Conservation (phyloP, 176 grass and related monocot genomes). For the Saccharum spontaneum region DNA sequence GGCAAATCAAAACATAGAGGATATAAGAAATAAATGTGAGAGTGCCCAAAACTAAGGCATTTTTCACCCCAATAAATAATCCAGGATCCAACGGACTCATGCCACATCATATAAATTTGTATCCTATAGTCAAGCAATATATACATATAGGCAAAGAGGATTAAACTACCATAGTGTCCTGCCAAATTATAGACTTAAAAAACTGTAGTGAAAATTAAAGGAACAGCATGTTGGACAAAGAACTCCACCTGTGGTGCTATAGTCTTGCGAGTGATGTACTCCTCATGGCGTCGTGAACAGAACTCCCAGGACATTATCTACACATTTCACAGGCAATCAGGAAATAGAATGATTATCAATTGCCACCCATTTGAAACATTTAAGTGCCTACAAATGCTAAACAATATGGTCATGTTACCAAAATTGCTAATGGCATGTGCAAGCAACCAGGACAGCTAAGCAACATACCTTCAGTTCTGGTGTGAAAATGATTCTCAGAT, state of each 20-base stretch:
- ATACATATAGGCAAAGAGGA: background rate
- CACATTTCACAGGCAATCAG: slow-evolving; percentile 27
- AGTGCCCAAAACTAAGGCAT: background rate
- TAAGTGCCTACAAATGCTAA: slow-evolving; percentile 32
- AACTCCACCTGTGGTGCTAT: slow-evolving; percentile 79
- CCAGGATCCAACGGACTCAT: background rate
- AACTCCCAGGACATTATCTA: slow-evolving; percentile 99
- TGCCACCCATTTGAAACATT: slow-evolving; percentile 45
- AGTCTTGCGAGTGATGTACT: slow-evolving; percentile 82
- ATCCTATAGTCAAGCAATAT: background rate
- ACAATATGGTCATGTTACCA: background rate
- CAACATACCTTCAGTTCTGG: slow-evolving; percentile 83
- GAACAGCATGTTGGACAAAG: background rate
- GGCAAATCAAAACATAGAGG: slow-evolving; percentile 1
- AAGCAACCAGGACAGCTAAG: slow-evolving; percentile 22
- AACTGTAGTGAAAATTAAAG: background rate
- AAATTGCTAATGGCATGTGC: background rate
- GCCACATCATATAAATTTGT: background rate
- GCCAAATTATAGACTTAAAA: background rate
- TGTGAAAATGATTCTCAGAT: slow-evolving; percentile 90
- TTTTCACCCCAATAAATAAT: slow-evolving; percentile 2
- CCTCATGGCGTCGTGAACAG: slow-evolving; percentile 79
- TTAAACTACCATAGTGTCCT: background rate
- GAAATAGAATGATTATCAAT: slow-evolving; percentile 39
- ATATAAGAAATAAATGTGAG: background rate